Base-by-base conservation (phyloP, 1,284 basidiomycete species). In the Sphagnurus paluster region DNA sequence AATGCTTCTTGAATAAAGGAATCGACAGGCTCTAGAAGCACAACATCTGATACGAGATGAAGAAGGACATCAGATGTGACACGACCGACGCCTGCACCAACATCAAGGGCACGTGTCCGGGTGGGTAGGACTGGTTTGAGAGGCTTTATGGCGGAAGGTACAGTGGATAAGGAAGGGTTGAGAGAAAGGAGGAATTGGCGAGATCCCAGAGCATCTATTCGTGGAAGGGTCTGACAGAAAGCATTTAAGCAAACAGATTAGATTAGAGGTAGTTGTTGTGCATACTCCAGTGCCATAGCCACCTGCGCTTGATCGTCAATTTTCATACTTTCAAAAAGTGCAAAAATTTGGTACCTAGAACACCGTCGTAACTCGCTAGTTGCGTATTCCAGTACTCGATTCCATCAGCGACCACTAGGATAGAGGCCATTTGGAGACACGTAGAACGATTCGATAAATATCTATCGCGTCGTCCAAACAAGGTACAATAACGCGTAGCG, bases 1-100 rank as follows among this genome's bases (percentile, higher is more conserved):
- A 84, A 68, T 0, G 91, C 93, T 58, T 88, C 80, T 30, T 76
- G 67, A 19, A 96, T 75, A 62, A 97, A 93, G 30, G 79, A 67
- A 19, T 75, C 74, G 1, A 93, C 90, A 2, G 94, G 94, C 63
- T 98, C 94, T 47, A 94, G 77, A 29, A 96, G 77, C 32, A 93
- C 83, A 32, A 97, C 88, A 58, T 93, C 87, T 24, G 84, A 79
- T 50, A 93, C 79, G 39, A 97, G 81, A 56, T 87, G 87, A 4
- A 97, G 77, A 8, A 98, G 80, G 9, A 93, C 89, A 51, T 89
- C 84, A 4, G 80, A 74, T 0, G 93, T 95, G 24, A 96, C 93
- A 43, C 95, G 83, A 6, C 95, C 94, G 39, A 98, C 87, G 2
- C 94, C 94, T 13, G 93, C 87, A 13, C 87, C 94, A 42, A 94